phyloP scores from a whole-genome alignment of 805 yeast species.

The Yamadazyma ubonensis region DNA sequence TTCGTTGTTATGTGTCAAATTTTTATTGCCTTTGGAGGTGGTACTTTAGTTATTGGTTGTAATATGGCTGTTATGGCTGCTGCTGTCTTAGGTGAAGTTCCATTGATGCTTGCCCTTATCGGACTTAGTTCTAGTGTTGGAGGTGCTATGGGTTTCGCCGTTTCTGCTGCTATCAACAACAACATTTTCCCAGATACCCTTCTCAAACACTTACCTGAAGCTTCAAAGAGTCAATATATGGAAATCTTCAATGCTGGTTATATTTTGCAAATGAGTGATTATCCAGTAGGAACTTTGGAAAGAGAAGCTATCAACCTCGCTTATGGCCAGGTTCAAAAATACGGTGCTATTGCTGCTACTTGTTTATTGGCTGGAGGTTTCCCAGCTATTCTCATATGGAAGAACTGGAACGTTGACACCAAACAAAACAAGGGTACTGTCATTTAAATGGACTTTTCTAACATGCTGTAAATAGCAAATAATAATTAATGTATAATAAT shows the following conservation, averaged over 20 bases:
- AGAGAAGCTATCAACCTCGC: conserved; percentile 26
- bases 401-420: conserved; percentile 22
- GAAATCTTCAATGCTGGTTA: conserved; percentile 22
- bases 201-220: conserved; percentile 23
- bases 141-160: conserved; percentile 15
- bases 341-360: conserved; percentile 22
- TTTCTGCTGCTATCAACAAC: conserved; percentile 12
- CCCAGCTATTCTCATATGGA: conserved; percentile 26
- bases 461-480: too few relatives aligned
- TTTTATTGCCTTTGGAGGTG: conserved; percentile 11
- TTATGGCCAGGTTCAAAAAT: conserved; percentile 23
- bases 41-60: conserved; percentile 8
- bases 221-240: conserved; percentile 11
- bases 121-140: conserved; percentile 13
- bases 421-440: conserved; percentile 14
- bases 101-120: conserved; percentile 14
- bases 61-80: conserved; percentile 31
- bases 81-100: conserved; percentile 11
- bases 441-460: background rate
- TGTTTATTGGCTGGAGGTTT: conserved; percentile 20
- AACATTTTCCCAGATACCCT: conserved; percentile 26
- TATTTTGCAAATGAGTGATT: conserved; percentile 17
- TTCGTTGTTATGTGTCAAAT: conserved; percentile 8
- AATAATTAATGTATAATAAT: too few relatives aligned
- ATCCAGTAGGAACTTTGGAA: conserved; percentile 21